Evolutionary conservation across 1,284 basidiomycete species (phyloP).

Genomic region (Cryptococcus hybrid): DNA sequence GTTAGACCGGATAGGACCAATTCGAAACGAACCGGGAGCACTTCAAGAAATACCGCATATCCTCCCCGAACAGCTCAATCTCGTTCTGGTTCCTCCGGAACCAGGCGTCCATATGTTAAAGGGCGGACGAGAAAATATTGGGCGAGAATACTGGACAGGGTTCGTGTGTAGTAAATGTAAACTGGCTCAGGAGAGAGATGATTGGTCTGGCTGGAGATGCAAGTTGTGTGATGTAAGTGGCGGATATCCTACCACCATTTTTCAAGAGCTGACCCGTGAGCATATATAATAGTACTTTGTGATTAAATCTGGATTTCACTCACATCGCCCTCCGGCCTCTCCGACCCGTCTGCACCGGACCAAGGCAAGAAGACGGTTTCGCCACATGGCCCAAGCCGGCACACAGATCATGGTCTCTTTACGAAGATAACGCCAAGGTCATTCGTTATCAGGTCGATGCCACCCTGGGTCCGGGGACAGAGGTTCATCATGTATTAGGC

Average conservation of each 20-base stretch:
- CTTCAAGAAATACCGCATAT: constrained; percentile 15
- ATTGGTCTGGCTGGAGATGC: constrained; percentile 42
- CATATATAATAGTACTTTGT: no score
- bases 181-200: constrained; percentile 33
- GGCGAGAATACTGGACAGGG: constrained; percentile 35
- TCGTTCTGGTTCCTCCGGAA: constrained; percentile 21
- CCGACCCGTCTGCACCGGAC: constrained; percentile 30
- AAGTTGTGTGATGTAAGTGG: constrained; percentile 31
- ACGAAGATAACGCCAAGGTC: constrained; percentile 38
- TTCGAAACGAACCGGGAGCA: constrained; percentile 8
- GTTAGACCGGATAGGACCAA: constrained; percentile 17
- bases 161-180: constrained; percentile 41
- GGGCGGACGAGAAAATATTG: constrained; percentile 16
- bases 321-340: constrained; percentile 20
- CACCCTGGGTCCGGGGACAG: constrained; percentile 15
- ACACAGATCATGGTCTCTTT: constrained; percentile 21
- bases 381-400: constrained; percentile 18
- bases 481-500: constrained; percentile 29
- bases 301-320: constrained; percentile 9
- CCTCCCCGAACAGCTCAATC: constrained; percentile 21
- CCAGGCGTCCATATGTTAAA: constrained; percentile 5
- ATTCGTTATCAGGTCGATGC: constrained; percentile 22
- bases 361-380: constrained; percentile 30
- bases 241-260: no score
- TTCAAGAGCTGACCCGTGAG: no score